Conservation (phyloP, 2,329 filamentous ascomycete species). For the Aureobasidium melanogenum region DNA sequence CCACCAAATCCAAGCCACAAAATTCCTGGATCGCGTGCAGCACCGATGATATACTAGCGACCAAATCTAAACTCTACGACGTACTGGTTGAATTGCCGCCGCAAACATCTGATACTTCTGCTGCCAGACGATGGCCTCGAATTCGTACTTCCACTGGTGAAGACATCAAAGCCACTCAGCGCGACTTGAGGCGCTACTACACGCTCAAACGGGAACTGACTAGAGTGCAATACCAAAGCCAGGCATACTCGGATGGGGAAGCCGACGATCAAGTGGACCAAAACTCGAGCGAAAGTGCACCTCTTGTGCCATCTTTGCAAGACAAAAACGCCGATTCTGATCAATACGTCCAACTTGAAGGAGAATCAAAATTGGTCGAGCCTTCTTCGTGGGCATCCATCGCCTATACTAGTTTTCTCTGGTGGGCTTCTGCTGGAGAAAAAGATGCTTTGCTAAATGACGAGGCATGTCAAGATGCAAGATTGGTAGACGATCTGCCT, state of each 20-base stretch:
- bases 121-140: conserved; percentile 55
- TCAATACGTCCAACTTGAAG: conserved; percentile 15
- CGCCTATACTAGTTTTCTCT: conserved; percentile 77
- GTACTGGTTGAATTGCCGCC: conserved; percentile 73
- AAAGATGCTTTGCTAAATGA: conserved; percentile 47
- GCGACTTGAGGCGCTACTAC: conserved; percentile 74
- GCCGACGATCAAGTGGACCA: conserved; percentile 13
- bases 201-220: conserved; percentile 56
- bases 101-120: conserved; percentile 31
- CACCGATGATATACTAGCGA: conserved; percentile 83
- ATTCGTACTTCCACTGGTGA: conserved; percentile 57
- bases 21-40: conserved; percentile 86
- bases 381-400: conserved; percentile 58
- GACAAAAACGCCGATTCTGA: conserved; percentile 14
- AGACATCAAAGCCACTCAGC: conserved; percentile 74
- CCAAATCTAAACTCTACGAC: conserved; percentile 83
- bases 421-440: conserved; percentile 81
- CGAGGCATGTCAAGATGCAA: conserved; percentile 43
- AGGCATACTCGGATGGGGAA: conserved; percentile 22
- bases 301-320: background rate
- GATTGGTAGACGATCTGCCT: conserved; percentile 34
- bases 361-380: conserved; percentile 38
- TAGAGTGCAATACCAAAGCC: conserved; percentile 27
- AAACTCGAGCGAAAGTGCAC: conserved; percentile 14
- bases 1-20: conserved; percentile 29